Evolutionary conservation across 1,284 basidiomycete species (phyloP), one percentile per base, ranked within the genome.

Genomic region (Malassezia dermatis): DNA sequence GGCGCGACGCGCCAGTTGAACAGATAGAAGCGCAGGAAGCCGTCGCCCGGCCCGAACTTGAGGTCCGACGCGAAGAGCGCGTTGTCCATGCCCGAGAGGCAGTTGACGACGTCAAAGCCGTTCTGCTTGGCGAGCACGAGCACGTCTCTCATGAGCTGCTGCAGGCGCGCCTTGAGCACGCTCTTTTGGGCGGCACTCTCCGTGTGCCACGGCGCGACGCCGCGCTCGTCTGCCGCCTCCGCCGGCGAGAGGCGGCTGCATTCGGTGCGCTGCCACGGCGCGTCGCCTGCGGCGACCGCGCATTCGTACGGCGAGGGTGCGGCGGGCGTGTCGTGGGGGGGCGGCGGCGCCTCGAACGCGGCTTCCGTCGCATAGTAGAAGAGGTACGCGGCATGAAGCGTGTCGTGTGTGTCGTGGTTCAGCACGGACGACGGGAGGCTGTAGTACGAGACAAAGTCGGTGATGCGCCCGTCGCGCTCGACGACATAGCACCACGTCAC

Each of bases 401-500:
- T 72, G 28, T 81, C 57, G 48, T 74, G 66, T 78, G 73, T 86
- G 81, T 63, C 56, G 51, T 66, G 57, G 35, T 50, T 79, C 64
- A 93, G 86, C 54, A 93, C 83, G 2, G 87, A 87, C 5, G 91
- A 96, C 0, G 94, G 93, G 19, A 99, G 82, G 8, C 87, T 88
- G 77, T 95, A 98, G 79, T 96, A 95, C 7, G 93, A 93, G 76
- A 96, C 85, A 70, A 93, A 85, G 77, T 98, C 94, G 2, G 91
- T 95, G 67, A 99, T 86, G 53, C 81, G 56, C 86, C 82, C 5
- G 86, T 86, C 50, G 89, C 30, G 89, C 81, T 96, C 91, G 34
- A 95, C 86, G 30, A 99, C 93, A 70, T 94, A 98, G 3, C 87
- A 81, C 93, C 93, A 98, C 1, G 88, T 85, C 34, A 98, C 93